Percentiles rank a stretch among this genome's conserved stretches.
phyloP scores from a whole-genome alignment of 768 basidiomycete species.

The Collybiopsis luxurians region DNA sequence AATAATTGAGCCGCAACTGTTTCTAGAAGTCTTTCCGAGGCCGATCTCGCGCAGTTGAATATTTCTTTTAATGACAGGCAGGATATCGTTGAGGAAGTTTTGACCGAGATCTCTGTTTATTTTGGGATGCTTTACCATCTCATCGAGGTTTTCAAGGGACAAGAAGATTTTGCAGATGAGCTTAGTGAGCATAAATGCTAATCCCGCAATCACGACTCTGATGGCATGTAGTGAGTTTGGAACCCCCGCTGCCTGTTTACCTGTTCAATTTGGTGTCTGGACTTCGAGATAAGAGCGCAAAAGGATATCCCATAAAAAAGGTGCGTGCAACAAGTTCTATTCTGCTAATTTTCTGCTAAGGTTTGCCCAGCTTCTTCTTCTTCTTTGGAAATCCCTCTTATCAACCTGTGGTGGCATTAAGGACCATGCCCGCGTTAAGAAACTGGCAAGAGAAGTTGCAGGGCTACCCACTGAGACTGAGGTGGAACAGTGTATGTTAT shows the following conservation, averaged over 20 bases:
- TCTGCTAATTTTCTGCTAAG: constrained; percentile 5
- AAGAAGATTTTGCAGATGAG: constrained; percentile 95
- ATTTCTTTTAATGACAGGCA: constrained; percentile 68
- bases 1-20: neutral
- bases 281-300: constrained; percentile 88
- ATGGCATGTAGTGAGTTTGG: constrained; percentile 74
- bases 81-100: constrained; percentile 85
- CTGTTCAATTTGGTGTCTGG: constrained; percentile 89
- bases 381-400: constrained; percentile 92
- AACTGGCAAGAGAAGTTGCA: constrained; percentile 79
- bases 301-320: constrained; percentile 97
- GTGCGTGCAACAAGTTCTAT: constrained; percentile 32
- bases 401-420: constrained; percentile 92
- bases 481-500: constrained; percentile 36
- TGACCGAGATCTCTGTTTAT: constrained; percentile 90
- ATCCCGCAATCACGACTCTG: constrained; percentile 8
- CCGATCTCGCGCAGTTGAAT: constrained; percentile 67
- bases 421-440: constrained; percentile 82
- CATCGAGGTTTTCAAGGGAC: constrained; percentile 89
- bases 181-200: constrained; percentile 63
- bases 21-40: constrained; percentile 71
- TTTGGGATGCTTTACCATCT: constrained; percentile 94
- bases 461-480: constrained; percentile 59
- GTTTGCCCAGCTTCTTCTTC: constrained; percentile 69
- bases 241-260: constrained; percentile 91